Conservation (phyloP, 2,329 filamentous ascomycete species). For the Penicillium brevicompactum region DNA sequence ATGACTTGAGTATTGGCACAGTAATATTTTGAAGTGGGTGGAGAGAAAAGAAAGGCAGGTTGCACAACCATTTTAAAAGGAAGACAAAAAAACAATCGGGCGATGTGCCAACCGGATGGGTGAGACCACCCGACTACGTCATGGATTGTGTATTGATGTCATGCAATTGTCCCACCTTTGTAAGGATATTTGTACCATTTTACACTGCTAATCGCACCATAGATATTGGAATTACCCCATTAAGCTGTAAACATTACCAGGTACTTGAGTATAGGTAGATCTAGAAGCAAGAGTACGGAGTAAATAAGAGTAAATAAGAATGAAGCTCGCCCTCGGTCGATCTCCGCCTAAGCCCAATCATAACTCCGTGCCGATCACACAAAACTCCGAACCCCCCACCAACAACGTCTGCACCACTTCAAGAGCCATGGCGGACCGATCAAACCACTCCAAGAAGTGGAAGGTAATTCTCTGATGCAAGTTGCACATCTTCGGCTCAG, state of each 20-base stretch:
- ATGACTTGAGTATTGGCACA: slow-evolving; percentile 10
- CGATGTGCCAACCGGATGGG: slow-evolving; percentile 1
- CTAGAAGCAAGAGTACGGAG: no score
- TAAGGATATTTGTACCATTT: background rate
- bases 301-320: background rate
- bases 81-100: background rate
- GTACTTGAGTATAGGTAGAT: no score
- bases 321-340: slow-evolving; percentile 10
- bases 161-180: slow-evolving; percentile 14
- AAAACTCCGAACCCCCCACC: slow-evolving; percentile 17
- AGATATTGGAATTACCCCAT: background rate
- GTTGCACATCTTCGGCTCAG: background rate
- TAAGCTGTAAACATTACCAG: background rate
- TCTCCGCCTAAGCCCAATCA: slow-evolving; percentile 23
- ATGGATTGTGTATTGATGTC: slow-evolving; percentile 27
- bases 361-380: slow-evolving; percentile 17
- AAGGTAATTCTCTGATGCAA: slow-evolving; percentile 29
- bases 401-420: slow-evolving; percentile 24
- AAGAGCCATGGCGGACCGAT: slow-evolving; percentile 33
- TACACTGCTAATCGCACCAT: background rate
- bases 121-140: slow-evolving; percentile 20
- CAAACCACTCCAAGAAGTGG: slow-evolving; percentile 33
- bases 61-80: background rate
- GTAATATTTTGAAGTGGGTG: background rate
- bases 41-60: background rate